Evolutionary conservation across 345 rosid genomes (phyloP).

Genomic region (Salix exigua): DNA sequence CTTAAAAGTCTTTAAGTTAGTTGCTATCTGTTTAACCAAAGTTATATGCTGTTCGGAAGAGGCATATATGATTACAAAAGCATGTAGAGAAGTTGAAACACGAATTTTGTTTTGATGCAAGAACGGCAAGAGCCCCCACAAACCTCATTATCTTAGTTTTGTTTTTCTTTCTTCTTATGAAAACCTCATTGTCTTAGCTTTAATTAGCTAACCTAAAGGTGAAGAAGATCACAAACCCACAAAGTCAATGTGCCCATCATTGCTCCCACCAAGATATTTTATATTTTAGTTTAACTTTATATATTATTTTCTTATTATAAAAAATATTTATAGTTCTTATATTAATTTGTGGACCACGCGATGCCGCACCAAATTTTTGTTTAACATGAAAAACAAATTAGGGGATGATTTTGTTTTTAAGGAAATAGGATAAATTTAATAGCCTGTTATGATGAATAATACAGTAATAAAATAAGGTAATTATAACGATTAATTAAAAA

Average conservation of each 20-base stretch:
- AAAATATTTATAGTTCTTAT: background rate
- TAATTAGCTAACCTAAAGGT: background rate
- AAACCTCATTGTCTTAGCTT: too few relatives aligned
- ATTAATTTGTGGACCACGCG: too few relatives aligned
- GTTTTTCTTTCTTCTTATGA: too few relatives aligned
- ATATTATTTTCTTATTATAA: background rate
- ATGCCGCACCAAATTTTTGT: too few relatives aligned
- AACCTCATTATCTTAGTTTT: background rate
- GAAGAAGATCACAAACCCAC: background rate
- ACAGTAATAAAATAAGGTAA: too few relatives aligned
- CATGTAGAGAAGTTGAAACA: background rate
- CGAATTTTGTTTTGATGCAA: background rate
- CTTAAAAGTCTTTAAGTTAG: conserved; percentile 25
- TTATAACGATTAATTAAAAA: too few relatives aligned
- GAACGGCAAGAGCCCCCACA: background rate
- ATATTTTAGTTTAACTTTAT: background rate
- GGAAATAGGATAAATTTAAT: too few relatives aligned
- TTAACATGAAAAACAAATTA: too few relatives aligned
- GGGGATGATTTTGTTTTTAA: too few relatives aligned
- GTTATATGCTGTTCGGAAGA: conserved; percentile 3
- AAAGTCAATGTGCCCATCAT: background rate
- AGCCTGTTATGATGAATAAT: too few relatives aligned
- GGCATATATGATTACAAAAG: background rate
- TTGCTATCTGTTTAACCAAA: conserved; percentile 33
- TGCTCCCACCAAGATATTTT: background rate